Evolutionary conservation across 768 basidiomycete species (phyloP), one percentile per base, ranked within the genome.

Genomic region (Tulasnella sp.): DNA sequence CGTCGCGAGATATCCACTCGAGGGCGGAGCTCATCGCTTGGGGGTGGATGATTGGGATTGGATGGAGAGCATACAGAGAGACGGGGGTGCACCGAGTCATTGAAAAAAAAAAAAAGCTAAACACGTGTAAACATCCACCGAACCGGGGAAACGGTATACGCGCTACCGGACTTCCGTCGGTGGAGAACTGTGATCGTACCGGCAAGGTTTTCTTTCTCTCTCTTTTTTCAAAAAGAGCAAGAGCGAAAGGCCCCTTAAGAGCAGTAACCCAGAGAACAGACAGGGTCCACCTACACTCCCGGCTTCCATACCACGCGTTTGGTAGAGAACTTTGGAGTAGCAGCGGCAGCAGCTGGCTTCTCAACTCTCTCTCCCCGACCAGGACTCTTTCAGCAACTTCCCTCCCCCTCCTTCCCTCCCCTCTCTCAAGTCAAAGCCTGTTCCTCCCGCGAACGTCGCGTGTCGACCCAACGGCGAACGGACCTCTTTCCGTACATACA

Each of bases 341-440:
- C 62, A 68, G 62, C 62, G 62, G 62, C 62, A 36, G 62, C 62
- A 68, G 62, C 62, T 27, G 62, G 62, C 62, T 68, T 68, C 62
- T 68, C 62, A 68, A 68, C 62, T 68, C 62, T 68, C 62, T 68
- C 62, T 68, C 62, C 62, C 62, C 62, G 62, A 68, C 62, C 62
- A 52, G 52, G 24, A 52, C 52, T 52, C 52, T 24, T 52, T 52
- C 52, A 52, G 52, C 21, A 52, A 52, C 52, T 52, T 68, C 62
- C 34, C 62, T 68, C 62, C 62, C 62, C 62, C 31, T 14, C 58
- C n/a, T n/a, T n/a, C 58, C 12, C 58, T 31, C 56, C 56, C 56
- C 56, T 27, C 27, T 14, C 31, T 68, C 48, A 52, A 52, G 48
- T 24, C 48, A 52, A 52, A 52, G 62, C 62, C 62, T 68, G 62